A percentile compares a stretch with the other conserved stretches of the same genome.
phyloP scores from a whole-genome alignment of 179 eudicot genomes.

The Silene coronaria region DNA sequence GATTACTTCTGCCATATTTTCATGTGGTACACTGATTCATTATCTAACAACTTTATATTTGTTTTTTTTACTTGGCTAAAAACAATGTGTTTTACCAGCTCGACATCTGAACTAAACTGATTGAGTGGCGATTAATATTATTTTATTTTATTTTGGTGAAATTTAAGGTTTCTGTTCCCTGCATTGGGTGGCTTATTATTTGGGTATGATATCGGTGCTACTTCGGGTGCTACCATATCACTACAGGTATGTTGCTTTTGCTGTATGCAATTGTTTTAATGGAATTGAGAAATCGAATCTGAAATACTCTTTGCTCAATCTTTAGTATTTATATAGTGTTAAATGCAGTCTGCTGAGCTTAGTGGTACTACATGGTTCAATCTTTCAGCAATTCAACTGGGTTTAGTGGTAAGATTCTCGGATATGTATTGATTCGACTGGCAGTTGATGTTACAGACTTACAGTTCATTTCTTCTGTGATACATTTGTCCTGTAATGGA shows the following conservation, averaged over 20 bases:
- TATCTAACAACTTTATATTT: too few species aligned
- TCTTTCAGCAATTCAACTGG: slow-evolving; percentile 83
- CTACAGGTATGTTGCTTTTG: slow-evolving; percentile 51
- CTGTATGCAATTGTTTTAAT: neutral
- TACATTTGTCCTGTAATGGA: slow-evolving; percentile 16
- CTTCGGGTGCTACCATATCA: slow-evolving; percentile 92
- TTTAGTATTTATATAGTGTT: slow-evolving; percentile 10
- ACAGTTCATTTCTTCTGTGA: slow-evolving; percentile 6
- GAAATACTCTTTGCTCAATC: neutral
- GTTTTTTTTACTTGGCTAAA: neutral
- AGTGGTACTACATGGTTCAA: slow-evolving; percentile 95
- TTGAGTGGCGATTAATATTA: neutral
- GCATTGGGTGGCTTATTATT: slow-evolving; percentile 89
- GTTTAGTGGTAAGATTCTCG: slow-evolving; percentile 73
- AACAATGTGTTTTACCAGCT: neutral
- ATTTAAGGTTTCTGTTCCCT: slow-evolving; percentile 84
- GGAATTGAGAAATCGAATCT: neutral
- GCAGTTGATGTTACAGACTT: neutral
- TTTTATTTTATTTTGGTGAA: neutral
- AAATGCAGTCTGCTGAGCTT: slow-evolving; percentile 81
- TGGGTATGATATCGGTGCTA: slow-evolving; percentile 99
- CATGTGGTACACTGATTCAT: too few species aligned
- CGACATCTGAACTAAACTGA: neutral
- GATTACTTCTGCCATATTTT: too few species aligned
- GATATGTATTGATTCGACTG: slow-evolving; percentile 2